Base-by-base conservation (phyloP, 768 basidiomycete genomes). In the Cubamyces sp. region DNA sequence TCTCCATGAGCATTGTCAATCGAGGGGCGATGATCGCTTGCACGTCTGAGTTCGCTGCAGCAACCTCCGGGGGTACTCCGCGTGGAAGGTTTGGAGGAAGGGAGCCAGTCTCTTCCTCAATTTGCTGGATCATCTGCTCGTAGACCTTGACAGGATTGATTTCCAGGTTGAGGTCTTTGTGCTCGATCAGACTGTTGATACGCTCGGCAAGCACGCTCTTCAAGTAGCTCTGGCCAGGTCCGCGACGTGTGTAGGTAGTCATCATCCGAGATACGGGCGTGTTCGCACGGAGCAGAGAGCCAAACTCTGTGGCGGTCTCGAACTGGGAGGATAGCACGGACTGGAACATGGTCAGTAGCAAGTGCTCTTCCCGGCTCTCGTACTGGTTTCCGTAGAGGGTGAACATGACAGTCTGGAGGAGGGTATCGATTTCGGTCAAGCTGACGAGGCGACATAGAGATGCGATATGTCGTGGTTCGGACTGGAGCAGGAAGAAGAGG, bases 241-340 rank as follows among this genome's bases (percentile, higher is more conserved):
- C 97, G 57, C 97, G 91, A 62, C 97, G 92, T 55, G 97, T 98
- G 77, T 99, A 99, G 19, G 97, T 98, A 47, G 97, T 99, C 97
- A 99, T 99, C 97, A 99, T 99, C 41, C 97, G 90, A 51, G 95
- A 98, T 23, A 99, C 97, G 49, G 97, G 97, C 52, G 97, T 99
- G 76, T 99, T 99, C 62, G 97, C 97, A 56, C 97, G 92, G 28
- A 99, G 86, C 12, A 99, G 83, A 5, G 96, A 98, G n/a, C 96
- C 96, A 68, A 99, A 98, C 75, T 99, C 97, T 56, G 95, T 96
- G 16, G 97, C 95, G 2, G 94, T 98, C 76, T 99, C 97, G 79
- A 99, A 99, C 76, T 99, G 97, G 25, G 97, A 96, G 48, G 96
- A 96, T 5, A 99, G 82, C 12, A 99, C 97, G 69, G 94, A 95